A percentile compares a stretch with the other conserved stretches of the same genome.
These are phyloP conservation scores for Talaromyces islandicus DNA, from an alignment of 2,329 filamentous ascomycete species.

Conservation along the genomic window DNA sequence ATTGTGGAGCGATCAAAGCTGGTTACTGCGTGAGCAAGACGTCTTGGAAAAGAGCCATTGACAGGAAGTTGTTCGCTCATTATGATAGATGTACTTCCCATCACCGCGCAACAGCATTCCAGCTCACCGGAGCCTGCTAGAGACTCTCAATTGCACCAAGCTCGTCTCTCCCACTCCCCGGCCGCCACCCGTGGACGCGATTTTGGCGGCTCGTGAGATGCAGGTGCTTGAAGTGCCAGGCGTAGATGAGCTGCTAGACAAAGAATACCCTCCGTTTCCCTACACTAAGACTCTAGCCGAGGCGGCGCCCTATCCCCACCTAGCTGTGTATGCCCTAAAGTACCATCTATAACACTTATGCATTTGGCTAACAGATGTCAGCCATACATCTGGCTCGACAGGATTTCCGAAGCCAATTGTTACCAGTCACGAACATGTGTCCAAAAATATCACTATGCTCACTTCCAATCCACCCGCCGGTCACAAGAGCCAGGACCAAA, in stretches of 20 bases:
- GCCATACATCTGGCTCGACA: conserved; percentile 8
- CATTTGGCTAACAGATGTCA: background rate
- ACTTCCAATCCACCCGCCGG: background rate
- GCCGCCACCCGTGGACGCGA: conserved; percentile 14
- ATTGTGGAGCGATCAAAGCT: conserved; percentile 31
- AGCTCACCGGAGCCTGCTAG: conserved; percentile 28
- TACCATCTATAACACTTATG: background rate
- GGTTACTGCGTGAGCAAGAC: conserved; percentile 21
- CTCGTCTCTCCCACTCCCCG: conserved; percentile 23
- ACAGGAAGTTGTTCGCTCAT: background rate
- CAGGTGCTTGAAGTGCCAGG: conserved; percentile 10
- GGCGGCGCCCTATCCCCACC: background rate
- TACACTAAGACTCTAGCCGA: conserved; percentile 12
- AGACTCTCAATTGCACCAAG: conserved; percentile 21
- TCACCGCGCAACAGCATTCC: conserved; percentile 34
- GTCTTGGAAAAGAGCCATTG: background rate
- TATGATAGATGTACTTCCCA: conserved; percentile 25
- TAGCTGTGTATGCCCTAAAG: background rate
- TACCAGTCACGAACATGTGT: conserved; percentile 11
- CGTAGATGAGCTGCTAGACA: conserved; percentile 22
- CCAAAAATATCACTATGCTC: background rate
- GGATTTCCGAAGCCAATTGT: conserved; percentile 8
- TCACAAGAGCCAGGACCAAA: background rate
- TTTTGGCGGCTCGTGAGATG: conserved; percentile 9
- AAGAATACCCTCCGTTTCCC: conserved; percentile 11